Base-by-base conservation (phyloP, 2,329 filamentous ascomycete species). In the Cladophialophora exuberans region DNA sequence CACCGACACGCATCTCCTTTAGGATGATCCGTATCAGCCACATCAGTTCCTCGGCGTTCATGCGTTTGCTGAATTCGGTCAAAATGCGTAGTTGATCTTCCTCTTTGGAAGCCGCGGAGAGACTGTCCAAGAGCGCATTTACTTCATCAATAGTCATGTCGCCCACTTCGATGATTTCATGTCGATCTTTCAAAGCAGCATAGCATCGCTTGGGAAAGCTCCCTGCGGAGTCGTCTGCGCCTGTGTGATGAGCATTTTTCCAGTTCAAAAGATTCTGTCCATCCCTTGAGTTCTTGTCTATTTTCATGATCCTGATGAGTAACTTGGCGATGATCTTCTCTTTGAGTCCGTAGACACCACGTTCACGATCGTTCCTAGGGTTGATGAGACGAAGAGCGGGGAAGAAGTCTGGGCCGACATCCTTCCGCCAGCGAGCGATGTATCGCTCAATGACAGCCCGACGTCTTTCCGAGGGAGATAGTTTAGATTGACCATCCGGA, bases 11-110 rank as follows among this genome's bases (percentile, higher is more conserved):
- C 83, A 87, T 87, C 64, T 86, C 89, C 58, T 89, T 89, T 23
- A 97, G 77, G 42, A 99, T 87, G 65, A 99, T 97, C 11, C 93
- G 87, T 59, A 99, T 90, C 52, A 97, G 77, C 94, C 94, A 99
- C 76, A 89, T 87, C 62, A 99, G 75, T 73, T 99, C 94, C 61
- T 96, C 89, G 0, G 94, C 83, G 64, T 95, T 95, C 94, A 97
- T 97, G 20, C 83, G 82, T 41, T 85, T 82, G 71, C 97, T 97
- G 67, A 97, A 96, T 3, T 85, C 81, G 60, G 88, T 82, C 63
- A 97, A 83, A 28, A 99, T 87, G 0, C 85, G 85, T 35, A 90
- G 69, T 64, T 97, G 93, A 59, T 93, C 83, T n/a, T 88, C 82
- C 74, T 97, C 93, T 48, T 89, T 89, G 0, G 84, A 82, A 0